Evolutionary conservation across 1,284 basidiomycete species (phyloP).

Genomic region (Ustilago cynodontis): DNA sequence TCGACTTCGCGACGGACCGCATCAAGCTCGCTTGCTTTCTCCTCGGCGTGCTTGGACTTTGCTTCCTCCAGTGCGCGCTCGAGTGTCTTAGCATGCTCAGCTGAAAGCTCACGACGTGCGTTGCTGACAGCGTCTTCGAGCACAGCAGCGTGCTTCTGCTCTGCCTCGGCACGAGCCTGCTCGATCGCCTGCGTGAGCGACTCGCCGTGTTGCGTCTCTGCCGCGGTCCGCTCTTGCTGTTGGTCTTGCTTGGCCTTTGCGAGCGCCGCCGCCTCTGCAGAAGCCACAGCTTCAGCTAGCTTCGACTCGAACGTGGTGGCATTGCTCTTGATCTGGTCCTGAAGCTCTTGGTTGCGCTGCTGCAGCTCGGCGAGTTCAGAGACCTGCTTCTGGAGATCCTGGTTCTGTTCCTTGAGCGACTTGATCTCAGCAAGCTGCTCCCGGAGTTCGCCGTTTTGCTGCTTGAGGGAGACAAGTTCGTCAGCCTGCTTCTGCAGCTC

Average conservation of each 20-base stretch:
- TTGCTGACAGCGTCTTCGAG: slow-evolving; percentile 40
- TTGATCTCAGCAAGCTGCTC: slow-evolving; percentile 1
- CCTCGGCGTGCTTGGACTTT: slow-evolving; percentile 25
- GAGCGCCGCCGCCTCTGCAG: slow-evolving; percentile 44
- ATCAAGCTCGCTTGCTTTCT: slow-evolving; percentile 31
- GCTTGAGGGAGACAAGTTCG: neutral
- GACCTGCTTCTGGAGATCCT: slow-evolving; percentile 20
- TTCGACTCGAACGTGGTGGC: slow-evolving; percentile 21
- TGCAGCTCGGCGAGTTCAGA: slow-evolving; percentile 12
- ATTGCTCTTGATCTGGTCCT: slow-evolving; percentile 23
- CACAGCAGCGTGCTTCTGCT: slow-evolving; percentile 39
- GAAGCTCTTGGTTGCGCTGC: slow-evolving; percentile 19
- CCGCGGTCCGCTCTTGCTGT: slow-evolving; percentile 17
- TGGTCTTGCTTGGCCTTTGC: slow-evolving; percentile 22
- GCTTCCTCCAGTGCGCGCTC: slow-evolving; percentile 32
- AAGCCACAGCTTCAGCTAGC: slow-evolving; percentile 51
- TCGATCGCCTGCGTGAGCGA: slow-evolving; percentile 24
- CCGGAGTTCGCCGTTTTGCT: slow-evolving; percentile 11
- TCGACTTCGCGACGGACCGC: slow-evolving; percentile 37
- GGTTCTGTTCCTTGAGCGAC: slow-evolving; percentile 19
- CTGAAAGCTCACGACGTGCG: slow-evolving; percentile 40
- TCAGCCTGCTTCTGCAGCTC: slow-evolving; percentile 9
- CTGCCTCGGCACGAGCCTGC: slow-evolving; percentile 28
- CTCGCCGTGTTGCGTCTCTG: slow-evolving; percentile 19
- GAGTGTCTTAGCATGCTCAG: slow-evolving; percentile 35